Evolutionary conservation across 768 basidiomycete genomes (phyloP).

Genomic region (Naganishia randhawae): DNA sequence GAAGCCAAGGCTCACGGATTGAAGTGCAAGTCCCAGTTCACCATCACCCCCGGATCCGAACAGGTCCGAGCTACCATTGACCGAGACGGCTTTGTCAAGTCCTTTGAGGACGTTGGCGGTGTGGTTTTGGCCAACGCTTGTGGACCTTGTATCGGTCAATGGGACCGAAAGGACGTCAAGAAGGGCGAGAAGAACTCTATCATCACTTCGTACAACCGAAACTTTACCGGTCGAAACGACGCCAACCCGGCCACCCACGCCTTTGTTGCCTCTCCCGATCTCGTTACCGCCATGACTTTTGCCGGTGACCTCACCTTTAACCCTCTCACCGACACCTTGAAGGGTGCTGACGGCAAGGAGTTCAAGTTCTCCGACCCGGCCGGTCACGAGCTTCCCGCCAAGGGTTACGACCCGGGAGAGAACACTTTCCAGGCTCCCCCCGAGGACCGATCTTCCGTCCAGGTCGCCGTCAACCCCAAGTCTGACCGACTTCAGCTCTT

Average conservation of each 20-base stretch:
- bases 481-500: constrained; percentile 88
- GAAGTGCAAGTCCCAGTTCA: constrained; percentile 86
- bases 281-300: constrained; percentile 96
- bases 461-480: constrained; percentile 78
- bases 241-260: constrained; percentile 95
- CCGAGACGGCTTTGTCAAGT: constrained; percentile 86
- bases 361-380: constrained; percentile 95
- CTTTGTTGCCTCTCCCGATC: constrained; percentile 52
- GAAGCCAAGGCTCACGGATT: constrained; percentile 86
- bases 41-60: constrained; percentile 96
- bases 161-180: constrained; percentile 94
- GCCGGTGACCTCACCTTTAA: constrained; percentile 94
- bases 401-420: constrained; percentile 93
- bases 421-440: constrained; percentile 97
- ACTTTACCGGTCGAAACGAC: constrained; percentile 99
- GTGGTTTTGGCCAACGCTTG: constrained; percentile 96
- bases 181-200: constrained; percentile 97
- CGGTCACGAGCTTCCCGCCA: constrained; percentile 88
- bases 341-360: constrained; percentile 83
- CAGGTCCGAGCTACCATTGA: constrained; percentile 97
- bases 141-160: constrained; percentile 98
- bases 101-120: constrained; percentile 83
- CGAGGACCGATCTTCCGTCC: constrained; percentile 70
- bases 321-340: constrained; percentile 85
- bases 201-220: constrained; percentile 99